Evolutionary conservation across 169 alveolate species (phyloP).

Genomic region (Besnoitia besnoiti): DNA sequence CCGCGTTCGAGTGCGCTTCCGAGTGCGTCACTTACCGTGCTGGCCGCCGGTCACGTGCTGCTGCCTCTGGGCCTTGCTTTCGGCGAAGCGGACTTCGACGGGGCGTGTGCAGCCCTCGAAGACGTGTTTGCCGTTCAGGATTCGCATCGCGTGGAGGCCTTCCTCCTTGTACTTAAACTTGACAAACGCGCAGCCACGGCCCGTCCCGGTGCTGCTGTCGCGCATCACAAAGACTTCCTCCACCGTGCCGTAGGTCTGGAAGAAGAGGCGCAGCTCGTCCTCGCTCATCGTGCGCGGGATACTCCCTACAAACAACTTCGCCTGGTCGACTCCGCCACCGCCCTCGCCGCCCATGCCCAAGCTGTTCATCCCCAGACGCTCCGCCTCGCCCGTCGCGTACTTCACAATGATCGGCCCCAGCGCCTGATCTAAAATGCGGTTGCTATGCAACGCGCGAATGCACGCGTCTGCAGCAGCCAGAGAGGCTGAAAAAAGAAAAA

Average conservation of each 20-base stretch:
- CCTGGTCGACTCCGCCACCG: constrained; percentile 85
- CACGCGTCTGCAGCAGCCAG: constrained; percentile 91
- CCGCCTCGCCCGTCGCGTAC: constrained; percentile 90
- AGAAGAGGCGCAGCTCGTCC: constrained; percentile 82
- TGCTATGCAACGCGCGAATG: constrained; percentile 84
- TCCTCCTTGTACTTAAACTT: constrained; percentile 88
- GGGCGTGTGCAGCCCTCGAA: constrained; percentile 87
- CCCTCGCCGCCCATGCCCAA: constrained; percentile 72
- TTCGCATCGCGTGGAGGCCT: constrained; percentile 86
- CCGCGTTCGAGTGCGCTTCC: too few species aligned
- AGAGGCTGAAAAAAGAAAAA: constrained; percentile 80
- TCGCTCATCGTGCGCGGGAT: constrained; percentile 85
- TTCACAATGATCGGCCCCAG: constrained; percentile 87
- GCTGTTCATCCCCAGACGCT: constrained; percentile 80
- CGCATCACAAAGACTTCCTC: constrained; percentile 88
- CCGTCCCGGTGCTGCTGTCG: constrained; percentile 83
- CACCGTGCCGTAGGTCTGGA: constrained; percentile 84
- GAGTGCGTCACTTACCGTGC: not conserved
- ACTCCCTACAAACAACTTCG: constrained; percentile 89
- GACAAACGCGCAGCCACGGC: constrained; percentile 91
- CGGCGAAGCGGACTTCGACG: constrained; percentile 90
- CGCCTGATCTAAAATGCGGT: constrained; percentile 80
- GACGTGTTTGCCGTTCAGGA: constrained; percentile 81
- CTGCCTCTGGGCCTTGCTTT: constrained; percentile 71
- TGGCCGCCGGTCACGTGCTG: constrained; percentile 20